Evolutionary conservation across 1,284 basidiomycete species (phyloP), one percentile per base, ranked within the genome.

Genomic region (Cutaneotrichosporon dermatis): DNA sequence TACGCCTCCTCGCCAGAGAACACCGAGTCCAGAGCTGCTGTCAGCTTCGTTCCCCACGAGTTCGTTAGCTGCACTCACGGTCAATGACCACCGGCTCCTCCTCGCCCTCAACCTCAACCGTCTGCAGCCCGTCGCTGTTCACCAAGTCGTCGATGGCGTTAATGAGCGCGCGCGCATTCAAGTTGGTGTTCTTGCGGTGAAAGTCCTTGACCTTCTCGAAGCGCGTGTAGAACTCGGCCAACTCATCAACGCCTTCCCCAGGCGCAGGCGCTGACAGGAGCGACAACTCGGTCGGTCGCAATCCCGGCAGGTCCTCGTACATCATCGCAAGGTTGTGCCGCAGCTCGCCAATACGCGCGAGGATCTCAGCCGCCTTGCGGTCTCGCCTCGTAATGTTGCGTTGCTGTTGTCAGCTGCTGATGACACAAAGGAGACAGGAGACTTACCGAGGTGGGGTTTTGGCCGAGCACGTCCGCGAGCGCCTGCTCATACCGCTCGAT

Each of bases 1-100:
- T 93, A 92, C 41, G 85, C 84, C 76, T 99, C 96, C 80, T 99
- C 95, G 44, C 96, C 96, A 9, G 92, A 93, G 79, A 97, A 97
- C 66, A 94, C 80, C 58, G 90, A 80, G 60, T 91, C 89, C 58
- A 96, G 83, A 56, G 90, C 92, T 95, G 58, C 48, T 4, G 54
- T 62, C 35, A 62, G 52, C 10, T 39, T 37, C 49, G 25, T 15
- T 87, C 70, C 2, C 2, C 3, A 3, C 69, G 25, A 25, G 25
- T 2, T 3, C 25, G 2, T 89, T n/a, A 12, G 6, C 1, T 4
- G 0, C 1, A 73, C 76, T 71, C 58, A 79, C 77, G 73, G 62
- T 79, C 76, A 45, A 76, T 64, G 12, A 76, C 61, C 12, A 89
- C 83, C 7, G 90, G 87, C 63, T 88, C 86, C 61, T 86, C 85